Base-by-base conservation (phyloP, 441 rosid genomes). In the Euphorbia schlechtendalii region DNA sequence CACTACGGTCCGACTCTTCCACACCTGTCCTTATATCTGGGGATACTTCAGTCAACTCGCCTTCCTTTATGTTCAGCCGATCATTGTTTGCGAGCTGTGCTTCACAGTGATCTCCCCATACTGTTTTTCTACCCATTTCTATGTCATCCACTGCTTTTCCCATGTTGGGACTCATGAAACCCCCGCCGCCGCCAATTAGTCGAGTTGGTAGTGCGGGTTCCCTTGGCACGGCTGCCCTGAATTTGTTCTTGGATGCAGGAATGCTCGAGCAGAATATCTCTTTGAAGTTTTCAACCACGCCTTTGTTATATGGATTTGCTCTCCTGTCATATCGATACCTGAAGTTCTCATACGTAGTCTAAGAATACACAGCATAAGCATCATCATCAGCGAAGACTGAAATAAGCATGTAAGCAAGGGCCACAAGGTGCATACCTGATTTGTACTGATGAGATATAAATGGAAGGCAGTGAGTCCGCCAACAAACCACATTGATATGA, bases 271-370 rank as follows among this genome's bases (percentile, higher is more conserved):
- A 85, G 81, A 94, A 91, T 24, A 84, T 84, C 70, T 91, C 87
- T 83, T 71, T 73, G 76, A 91, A 89, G 76, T 91, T 94, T 62
- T 77, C 70, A 25, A 83, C 36, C 48, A 86, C 76, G 58, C 99
- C 96, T 81, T 69, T 85, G 80, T 89, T 76, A 76, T 81, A 94
- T 0, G 99, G 99, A 75, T 91, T 94, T 74, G 71, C 83, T 17
- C 76, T 81, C 38, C 81, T 64, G 62, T 91, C 96, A 70, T 94
- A 91, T 34, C 91, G 85, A 71, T 87, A 87, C 79, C 98, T 84
- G 69, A 91, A 94, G 79, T 94, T 94, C 64, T 94, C 99, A 11
- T 91, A 89, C 2, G 99, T 94, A 21, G 99, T 85, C 99, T 94
- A 90, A 82, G 58, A 65, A 55, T 28, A 40, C 55, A 40, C 17